Conservation (phyloP, 2,329 filamentous ascomycete species). For the Dothideomycetes sp. region DNA sequence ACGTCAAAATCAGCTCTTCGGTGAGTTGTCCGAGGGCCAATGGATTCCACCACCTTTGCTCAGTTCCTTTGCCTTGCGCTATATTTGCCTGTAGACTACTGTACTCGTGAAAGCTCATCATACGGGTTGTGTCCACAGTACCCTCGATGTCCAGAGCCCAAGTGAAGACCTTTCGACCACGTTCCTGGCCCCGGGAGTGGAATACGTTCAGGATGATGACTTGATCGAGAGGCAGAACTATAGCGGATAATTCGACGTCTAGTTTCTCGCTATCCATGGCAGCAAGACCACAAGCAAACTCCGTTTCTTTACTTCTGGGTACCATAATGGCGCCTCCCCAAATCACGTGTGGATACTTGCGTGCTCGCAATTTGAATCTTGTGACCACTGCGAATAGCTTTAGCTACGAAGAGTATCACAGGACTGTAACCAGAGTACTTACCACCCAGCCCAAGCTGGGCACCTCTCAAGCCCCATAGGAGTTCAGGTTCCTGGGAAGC, state of each 20-base stretch:
- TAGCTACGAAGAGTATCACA: neutral
- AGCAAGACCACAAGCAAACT: too few relatives aligned
- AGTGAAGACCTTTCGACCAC: neutral
- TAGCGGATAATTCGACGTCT: too few relatives aligned
- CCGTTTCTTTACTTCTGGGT: too few relatives aligned
- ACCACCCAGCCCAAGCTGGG: conserved; percentile 25
- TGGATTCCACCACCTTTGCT: too few relatives aligned
- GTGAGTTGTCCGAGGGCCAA: too few relatives aligned
- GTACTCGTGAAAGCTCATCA: conserved; percentile 1
- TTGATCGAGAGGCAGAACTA: too few relatives aligned
- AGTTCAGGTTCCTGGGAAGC: conserved; percentile 28
- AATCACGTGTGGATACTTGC: neutral
- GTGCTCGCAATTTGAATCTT: neutral
- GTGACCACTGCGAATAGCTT: conserved; percentile 2
- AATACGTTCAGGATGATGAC: too few relatives aligned
- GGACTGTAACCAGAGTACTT: neutral
- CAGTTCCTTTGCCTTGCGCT: too few relatives aligned
- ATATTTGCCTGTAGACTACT: too few relatives aligned
- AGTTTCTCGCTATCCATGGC: too few relatives aligned
- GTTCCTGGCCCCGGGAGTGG: neutral
- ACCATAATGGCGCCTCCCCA: neutral
- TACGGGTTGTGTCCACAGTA: conserved; percentile 1
- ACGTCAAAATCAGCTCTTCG: too few relatives aligned
- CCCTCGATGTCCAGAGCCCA: conserved; percentile 5
- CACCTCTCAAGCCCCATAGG: conserved; percentile 30